Base-by-base conservation (phyloP, 805 yeast genomes). In the Sungouiozyma ichnusensis region DNA sequence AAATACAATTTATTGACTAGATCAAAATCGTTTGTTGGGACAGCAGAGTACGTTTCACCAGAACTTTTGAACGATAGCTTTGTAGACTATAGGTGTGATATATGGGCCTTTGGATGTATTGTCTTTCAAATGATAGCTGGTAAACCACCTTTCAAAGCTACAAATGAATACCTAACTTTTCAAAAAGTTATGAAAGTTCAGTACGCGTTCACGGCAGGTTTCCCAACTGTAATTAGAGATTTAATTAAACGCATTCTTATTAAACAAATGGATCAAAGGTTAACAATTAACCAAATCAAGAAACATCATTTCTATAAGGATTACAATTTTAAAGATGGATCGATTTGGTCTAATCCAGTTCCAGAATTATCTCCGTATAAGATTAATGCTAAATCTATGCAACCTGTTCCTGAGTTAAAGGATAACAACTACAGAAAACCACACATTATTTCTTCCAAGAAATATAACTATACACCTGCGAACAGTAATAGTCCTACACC, bases 51-150 rank as follows among this genome's bases (percentile, higher is more conserved):
- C 52, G 88, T 83, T 5, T 79, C 88, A 0, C 94, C 94, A 0
- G 94, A 84, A 53, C 64, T 84, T 33, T 65, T 84, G 45, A 85
- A 80, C 48, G 83, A 74, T 53, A 83, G 81, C 52, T 79, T 76
- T 43, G 85, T 86, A 0, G 97, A 97, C 1, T 80, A 78, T 51
- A 87, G 97, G 1, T 84, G 96, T 39, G 99, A 92, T 63, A 81
- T 92, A n/a, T 92, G 99, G 99, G 90, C 97, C 9, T 85, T 94
- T 62, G 99, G 98, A 1, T 87, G 97, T 59, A 90, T 92, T 6
- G 62, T 92, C 0, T 92, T 84, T 61, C 97, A 92, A 59, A 85
- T 92, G 95, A 77, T 88, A 18, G 94, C 94, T 46, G 96, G 97
- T 0, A 75, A 73, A 48, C 92, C 97, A 1, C 94, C 94, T 3